Evolutionary conservation across 495 filamentous ascomycete species (phyloP), one percentile per base, ranked within the genome.

Genomic region (Talaromyces ruber): DNA sequence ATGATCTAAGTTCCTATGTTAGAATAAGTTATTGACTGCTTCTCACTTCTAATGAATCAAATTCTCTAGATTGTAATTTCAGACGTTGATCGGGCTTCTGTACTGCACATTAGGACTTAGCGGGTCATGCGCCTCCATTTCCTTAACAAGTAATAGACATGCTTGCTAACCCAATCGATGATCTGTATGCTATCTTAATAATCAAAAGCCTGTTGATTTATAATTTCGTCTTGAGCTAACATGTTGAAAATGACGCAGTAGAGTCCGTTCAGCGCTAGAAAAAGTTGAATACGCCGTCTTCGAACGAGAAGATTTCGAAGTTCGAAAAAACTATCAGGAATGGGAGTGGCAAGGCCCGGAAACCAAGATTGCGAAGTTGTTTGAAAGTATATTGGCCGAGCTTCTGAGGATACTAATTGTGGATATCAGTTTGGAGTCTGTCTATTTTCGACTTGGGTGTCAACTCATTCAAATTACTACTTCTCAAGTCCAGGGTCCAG

Each of bases 381-480:
- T 66, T 7, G 30, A 62, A n/a, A 26, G 45, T 3, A 61, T 65
- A n/a, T 62, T 77, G 55, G 51, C 30, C n/a, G 63, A 66, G 22
- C 50, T 70, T 26, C 62, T 66, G 1, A 58, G 56, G 29, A 63
- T 70, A 12, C 57, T 62, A 6, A 28, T 56, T 29, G 54, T 65
- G 9, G 63, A 67, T 5, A 63, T 78, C 30, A 62, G 64, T 30
- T 63, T 72, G 24, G 62, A 72, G 37, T 67, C 61, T n/a, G 24
- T 64, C 67, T 7, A 57, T 82, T 29, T 73, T 78, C 61, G 64
- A 73, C 16, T 47, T 76, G 11, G 79, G 79, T 3, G 61, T 72
- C 45, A 75, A 67, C 6, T 81, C 78, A 0, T 73, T 79, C 61
- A 73, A 77, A 28, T 61, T 82, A 0, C 66, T 78, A 34, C 63